Percentiles rank a stretch among this genome's conserved stretches.
These are phyloP conservation scores for Chlorophyllum brunneum DNA, from an alignment of 768 basidiomycete species.

Conservation along the genomic window DNA sequence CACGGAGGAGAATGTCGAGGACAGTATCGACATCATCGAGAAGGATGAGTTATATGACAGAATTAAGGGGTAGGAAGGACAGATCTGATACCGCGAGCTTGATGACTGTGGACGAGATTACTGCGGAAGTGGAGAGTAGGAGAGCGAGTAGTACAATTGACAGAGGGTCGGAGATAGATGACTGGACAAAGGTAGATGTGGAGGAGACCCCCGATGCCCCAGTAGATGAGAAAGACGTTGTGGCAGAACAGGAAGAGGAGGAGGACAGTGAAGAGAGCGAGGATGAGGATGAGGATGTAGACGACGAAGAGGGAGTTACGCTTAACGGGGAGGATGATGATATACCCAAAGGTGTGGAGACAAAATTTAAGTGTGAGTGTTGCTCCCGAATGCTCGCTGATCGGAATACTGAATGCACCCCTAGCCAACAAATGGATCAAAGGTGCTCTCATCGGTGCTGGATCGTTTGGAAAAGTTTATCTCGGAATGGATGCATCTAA, in stretches of 20 bases:
- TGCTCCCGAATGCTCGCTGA: background rate
- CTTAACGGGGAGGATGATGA: constrained; percentile 38
- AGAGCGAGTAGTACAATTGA: constrained; percentile 47
- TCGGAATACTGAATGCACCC: constrained; percentile 13
- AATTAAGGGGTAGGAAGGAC: constrained; percentile 78
- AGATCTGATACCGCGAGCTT: constrained; percentile 86
- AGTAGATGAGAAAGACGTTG: constrained; percentile 29
- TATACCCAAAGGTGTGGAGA: constrained; percentile 27
- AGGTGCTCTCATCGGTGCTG: constrained; percentile 91
- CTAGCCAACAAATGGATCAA: constrained; percentile 94
- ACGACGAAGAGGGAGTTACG: constrained; percentile 44
- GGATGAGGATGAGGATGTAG: constrained; percentile 36
- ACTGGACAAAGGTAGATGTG: constrained; percentile 71
- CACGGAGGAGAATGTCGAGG: constrained; percentile 37
- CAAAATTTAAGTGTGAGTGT: constrained; percentile 17
- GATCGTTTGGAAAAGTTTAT: constrained; percentile 94
- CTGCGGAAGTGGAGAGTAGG: constrained; percentile 85
- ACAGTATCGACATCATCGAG: constrained; percentile 50
- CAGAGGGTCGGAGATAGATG: constrained; percentile 49
- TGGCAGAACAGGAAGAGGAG: constrained; percentile 39
- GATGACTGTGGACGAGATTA: constrained; percentile 97
- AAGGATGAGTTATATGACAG: constrained; percentile 79
- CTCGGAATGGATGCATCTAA: constrained; percentile 92
- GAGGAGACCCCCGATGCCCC: constrained; percentile 33
- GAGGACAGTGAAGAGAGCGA: constrained; percentile 40